Evolutionary conservation across 148 eudicot species (phyloP).

Genomic region (Rhododendron simsii): DNA sequence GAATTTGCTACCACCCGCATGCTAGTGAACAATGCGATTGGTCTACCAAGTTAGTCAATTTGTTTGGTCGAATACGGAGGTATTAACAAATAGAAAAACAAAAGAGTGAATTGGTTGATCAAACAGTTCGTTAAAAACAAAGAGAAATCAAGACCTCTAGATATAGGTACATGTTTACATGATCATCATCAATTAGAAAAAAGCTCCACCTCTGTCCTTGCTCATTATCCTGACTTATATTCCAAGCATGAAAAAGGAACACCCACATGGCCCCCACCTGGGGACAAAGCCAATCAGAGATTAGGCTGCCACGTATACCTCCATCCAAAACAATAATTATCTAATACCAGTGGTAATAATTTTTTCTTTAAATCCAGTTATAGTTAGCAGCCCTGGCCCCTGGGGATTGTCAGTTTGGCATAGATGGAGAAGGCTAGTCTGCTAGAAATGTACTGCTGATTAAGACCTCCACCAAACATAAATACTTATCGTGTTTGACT

Average conservation of each 20-base stretch:
- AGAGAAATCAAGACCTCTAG: neutral
- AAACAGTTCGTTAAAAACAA: neutral
- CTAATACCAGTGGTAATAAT: neutral
- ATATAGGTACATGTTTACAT: neutral
- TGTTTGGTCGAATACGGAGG: neutral
- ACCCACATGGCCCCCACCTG: neutral
- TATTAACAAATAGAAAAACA: neutral
- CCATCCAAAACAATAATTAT: neutral
- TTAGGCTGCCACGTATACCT: conserved; percentile 16
- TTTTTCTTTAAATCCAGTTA: neutral
- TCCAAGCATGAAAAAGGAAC: neutral
- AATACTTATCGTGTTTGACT: neutral
- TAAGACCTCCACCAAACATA: conserved; percentile 9
- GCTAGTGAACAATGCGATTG: neutral
- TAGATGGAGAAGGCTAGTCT: neutral
- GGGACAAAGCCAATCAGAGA: conserved; percentile 10
- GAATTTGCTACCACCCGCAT: neutral
- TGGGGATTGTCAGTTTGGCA: neutral
- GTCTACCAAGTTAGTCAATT: neutral
- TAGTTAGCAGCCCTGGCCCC: neutral
- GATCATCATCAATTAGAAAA: neutral
- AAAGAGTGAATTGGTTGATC: neutral
- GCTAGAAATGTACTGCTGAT: neutral
- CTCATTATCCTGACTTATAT: conserved; percentile 7
- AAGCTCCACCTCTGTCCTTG: conserved; percentile 2